Percentiles rank a stretch among this genome's conserved stretches.
These are phyloP conservation scores for Ceratocystis smalleyi DNA, from an alignment of 2,329 filamentous ascomycete genomes.

Conservation along the genomic window DNA sequence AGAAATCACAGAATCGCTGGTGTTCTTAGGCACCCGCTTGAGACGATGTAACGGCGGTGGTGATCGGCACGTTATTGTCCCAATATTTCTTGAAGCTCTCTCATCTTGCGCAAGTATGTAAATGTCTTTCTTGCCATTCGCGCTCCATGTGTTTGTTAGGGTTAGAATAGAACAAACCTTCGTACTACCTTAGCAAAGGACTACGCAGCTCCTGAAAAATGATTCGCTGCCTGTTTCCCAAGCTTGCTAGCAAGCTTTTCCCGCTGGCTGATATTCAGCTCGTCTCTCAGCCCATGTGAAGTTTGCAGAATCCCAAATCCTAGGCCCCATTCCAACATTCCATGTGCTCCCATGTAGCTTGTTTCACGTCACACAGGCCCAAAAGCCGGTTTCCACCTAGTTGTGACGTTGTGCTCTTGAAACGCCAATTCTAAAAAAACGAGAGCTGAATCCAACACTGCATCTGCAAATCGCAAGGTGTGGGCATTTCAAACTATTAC, in stretches of 20 bases:
- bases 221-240: not conserved
- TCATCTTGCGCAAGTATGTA: too few relatives aligned
- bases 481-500: conserved; percentile 3
- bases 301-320: not conserved
- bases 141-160: too few relatives aligned
- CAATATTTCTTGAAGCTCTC: too few relatives aligned
- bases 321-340: not conserved
- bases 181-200: too few relatives aligned
- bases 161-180: too few relatives aligned
- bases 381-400: not conserved
- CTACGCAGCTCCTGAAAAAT: too few relatives aligned
- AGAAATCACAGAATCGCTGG: too few relatives aligned
- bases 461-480: not conserved
- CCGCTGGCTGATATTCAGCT: not conserved
- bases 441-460: not conserved
- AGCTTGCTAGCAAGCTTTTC: not conserved
- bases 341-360: not conserved
- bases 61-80: too few relatives aligned
- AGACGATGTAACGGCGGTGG: too few relatives aligned
- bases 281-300: not conserved
- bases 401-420: not conserved
- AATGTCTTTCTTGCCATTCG: too few relatives aligned
- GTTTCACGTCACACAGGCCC: not conserved
- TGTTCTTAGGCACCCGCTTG: too few relatives aligned
- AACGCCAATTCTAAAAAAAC: not conserved